Base-by-base conservation (phyloP, 2,329 filamentous ascomycete species). In the Cordyceps tenuipes region DNA sequence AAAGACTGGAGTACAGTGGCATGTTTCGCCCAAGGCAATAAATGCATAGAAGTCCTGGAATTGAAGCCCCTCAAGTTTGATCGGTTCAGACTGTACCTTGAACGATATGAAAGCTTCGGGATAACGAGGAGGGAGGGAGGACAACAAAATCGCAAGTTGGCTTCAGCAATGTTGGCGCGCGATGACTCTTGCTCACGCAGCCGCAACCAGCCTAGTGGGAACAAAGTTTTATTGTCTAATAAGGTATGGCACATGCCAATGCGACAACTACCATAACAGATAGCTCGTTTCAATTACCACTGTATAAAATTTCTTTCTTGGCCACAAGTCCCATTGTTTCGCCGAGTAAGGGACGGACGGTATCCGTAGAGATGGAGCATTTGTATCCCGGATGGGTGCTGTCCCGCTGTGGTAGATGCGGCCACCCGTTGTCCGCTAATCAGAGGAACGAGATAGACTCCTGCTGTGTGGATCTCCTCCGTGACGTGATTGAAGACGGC, bases 401-500 rank as follows among this genome's bases (percentile, higher is more conserved):
- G 29, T 29, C 29, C 29, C 29, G 29, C 29, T 29, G 29, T 29
- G 7, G 29, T 29, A 29, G 29, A 29, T 29, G 29, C 5, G 29
- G 29, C 29, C 5, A 29, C 29, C 29, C 5, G 5, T 29, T 29
- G 31, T 39, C 9, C 31, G 19, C 34, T 41, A 29, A 29, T 29
- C 29, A 49, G 23, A 1, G 23, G 4, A 43, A 43, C 15, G 39
- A 23, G n/a, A 17, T 52, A 43, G 19, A 29, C 17, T 39, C 21
- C 51, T 47, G 26, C 34, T 26, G 21, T 49, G 56, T 59, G 56
- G 56, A 59, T 59, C 56, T 34, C 34, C 1, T 50, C 56, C 19
- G 56, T 59, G 56, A 52, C 56, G 56, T 59, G 56, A 59, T 59
- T 36, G 56, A 52, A 44, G 48, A 34, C 26, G 48, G 56, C 36